Base-by-base conservation (phyloP, 495 filamentous ascomycete species). In the Aspergillus heteromorphus region DNA sequence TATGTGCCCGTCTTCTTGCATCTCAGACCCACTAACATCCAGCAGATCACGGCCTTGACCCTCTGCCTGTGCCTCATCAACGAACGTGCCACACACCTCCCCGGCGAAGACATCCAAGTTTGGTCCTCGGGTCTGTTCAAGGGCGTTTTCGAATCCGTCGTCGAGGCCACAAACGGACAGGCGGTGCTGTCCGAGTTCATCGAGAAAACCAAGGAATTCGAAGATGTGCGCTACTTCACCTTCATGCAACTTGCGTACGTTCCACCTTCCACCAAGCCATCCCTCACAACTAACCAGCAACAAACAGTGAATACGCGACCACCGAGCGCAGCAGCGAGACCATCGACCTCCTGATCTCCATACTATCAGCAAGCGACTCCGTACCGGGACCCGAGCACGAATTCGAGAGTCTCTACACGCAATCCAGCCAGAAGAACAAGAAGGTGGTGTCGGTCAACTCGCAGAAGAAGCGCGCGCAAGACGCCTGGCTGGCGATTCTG, bases 201-300 rank as follows among this genome's bases (percentile, higher is more conserved):
- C 19, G 77, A 87, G 45, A 88, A 89, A 51, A 67, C 92, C 34
- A 83, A 87, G 55, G 73, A 82, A 56, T 92, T 85, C 65, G 87
- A 95, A 52, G 93, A 98, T 72, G 77, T 97, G 53, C 73, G 91
- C 54, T 96, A 84, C 65, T 87, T 87, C 62, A 89, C 89, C 7
- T 89, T 95, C 60, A 68, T 79, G 45, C 77, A 79, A 27, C 73
- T 92, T 40, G 72, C 76, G 88, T 91, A 81, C 34, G 84, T 79
- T 21, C 47, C n/a, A 43, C 30, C 1, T 25, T 29, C 13, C 11
- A 7, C 9, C 23, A 27, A 27, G 1, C 16, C 17, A 29, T 21
- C 16, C 2, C 7, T 40, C 30, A 41, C 11, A 20, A 51, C 19
- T 40, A 25, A 30, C 16, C 21, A 18, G 14, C 34, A 19, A 8